A percentile compares a stretch with the other conserved stretches of the same genome.
Evolutionary conservation across 208 protist genomes (phyloP).

Genomic region (Porcisia hertigi): DNA sequence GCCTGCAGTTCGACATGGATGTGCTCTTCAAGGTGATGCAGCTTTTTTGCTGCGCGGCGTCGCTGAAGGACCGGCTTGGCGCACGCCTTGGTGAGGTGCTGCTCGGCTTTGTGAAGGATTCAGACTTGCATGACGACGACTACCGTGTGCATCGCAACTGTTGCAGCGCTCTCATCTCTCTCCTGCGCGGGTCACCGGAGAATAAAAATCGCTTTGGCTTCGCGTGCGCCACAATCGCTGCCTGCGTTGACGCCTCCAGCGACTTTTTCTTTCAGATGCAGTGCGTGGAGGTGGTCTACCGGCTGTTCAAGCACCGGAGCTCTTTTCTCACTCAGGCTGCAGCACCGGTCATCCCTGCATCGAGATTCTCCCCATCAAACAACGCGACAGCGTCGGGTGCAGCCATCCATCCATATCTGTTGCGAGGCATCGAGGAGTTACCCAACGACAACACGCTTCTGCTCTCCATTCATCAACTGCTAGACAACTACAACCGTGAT

Average conservation of each 20-base stretch:
- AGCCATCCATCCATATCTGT: slow-evolving; percentile 48
- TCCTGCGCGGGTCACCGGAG: slow-evolving; percentile 68
- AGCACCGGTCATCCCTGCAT: not conserved
- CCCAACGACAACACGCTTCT: slow-evolving; percentile 80
- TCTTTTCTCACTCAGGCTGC: slow-evolving; percentile 41
- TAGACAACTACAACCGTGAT: slow-evolving; percentile 76
- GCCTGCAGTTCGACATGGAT: slow-evolving; percentile 55
- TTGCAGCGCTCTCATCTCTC: slow-evolving; percentile 76
- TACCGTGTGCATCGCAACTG: slow-evolving; percentile 72
- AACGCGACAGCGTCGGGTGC: not conserved
- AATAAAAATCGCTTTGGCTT: slow-evolving; percentile 79
- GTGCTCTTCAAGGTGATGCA: slow-evolving; percentile 69
- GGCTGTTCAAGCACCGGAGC: slow-evolving; percentile 65
- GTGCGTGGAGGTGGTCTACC: slow-evolving; percentile 84
- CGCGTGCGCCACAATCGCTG: slow-evolving; percentile 50
- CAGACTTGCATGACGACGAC: slow-evolving; percentile 58
- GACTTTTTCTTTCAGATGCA: slow-evolving; percentile 92
- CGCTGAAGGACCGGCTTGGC: slow-evolving; percentile 66
- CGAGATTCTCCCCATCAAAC: not conserved
- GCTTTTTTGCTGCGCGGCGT: slow-evolving; percentile 40
- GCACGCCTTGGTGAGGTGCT: slow-evolving; percentile 38
- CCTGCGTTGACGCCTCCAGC: slow-evolving; percentile 44
- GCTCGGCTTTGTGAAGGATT: slow-evolving; percentile 56
- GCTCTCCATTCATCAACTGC: slow-evolving; percentile 55
- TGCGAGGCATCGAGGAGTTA: slow-evolving; percentile 62